Percentiles rank a stretch among this genome's conserved stretches.
phyloP scores from a whole-genome alignment of 2,329 filamentous ascomycete species.

The Xylariaceae sp. region DNA sequence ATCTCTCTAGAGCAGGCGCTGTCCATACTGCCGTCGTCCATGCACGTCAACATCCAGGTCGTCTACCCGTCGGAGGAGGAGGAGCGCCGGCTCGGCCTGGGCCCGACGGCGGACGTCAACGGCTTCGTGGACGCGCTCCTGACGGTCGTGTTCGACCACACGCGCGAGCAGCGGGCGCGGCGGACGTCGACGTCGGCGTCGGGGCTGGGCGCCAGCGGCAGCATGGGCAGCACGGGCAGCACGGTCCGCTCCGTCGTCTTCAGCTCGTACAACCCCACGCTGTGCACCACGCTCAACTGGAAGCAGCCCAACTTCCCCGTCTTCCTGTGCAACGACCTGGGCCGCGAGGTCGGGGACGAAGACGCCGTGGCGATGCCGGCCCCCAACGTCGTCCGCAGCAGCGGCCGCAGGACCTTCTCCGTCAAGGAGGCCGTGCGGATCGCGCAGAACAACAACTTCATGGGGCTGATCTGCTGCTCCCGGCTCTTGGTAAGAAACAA shows the following conservation, averaged over 20 bases:
- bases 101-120: constrained; percentile 77
- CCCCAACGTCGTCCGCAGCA: constrained; percentile 37
- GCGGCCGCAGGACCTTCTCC: constrained; percentile 68
- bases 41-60: constrained; percentile 89
- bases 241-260: constrained; percentile 84
- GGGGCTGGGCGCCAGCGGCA: too few relatives aligned
- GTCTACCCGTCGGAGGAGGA: constrained; percentile 74
- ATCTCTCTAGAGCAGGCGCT: constrained; percentile 75
- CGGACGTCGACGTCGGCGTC: constrained; percentile 52
- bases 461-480: constrained; percentile 90
- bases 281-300: constrained; percentile 96
- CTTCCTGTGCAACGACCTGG: constrained; percentile 88
- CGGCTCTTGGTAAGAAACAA: constrained; percentile 76
- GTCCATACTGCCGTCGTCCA: constrained; percentile 62
- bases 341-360: too few relatives aligned
- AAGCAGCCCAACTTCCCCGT: constrained; percentile 98
- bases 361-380: constrained; percentile 33
- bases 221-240: too few relatives aligned
- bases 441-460: constrained; percentile 93
- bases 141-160: constrained; percentile 84
- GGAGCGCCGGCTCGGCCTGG: constrained; percentile 61
- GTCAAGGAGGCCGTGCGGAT: constrained; percentile 93
- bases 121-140: constrained; percentile 77
- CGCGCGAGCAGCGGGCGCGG: constrained; percentile 55
- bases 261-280: constrained; percentile 80